Base-by-base conservation (phyloP, 768 basidiomycete genomes). In the Trichaptum fuscoviolaceum region DNA sequence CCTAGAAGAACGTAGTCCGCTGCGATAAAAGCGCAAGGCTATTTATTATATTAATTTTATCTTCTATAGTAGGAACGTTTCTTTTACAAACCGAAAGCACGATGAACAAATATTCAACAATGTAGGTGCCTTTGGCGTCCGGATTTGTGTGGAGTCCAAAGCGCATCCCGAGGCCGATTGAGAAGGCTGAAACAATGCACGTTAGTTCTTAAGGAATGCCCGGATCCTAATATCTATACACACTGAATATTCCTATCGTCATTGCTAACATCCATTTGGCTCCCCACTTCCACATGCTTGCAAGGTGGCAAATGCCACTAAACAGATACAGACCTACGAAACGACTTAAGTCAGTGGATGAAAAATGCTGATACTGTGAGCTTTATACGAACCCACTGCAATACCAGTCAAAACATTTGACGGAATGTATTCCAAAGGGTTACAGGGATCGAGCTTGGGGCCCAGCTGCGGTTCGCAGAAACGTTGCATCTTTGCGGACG, bases 11-110 rank as follows among this genome's bases (percentile, higher is more conserved):
- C 76, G 70, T 92, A 91, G 70, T 87, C 82, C 17, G 86, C 82
- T 5, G 87, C 87, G 68, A 89, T 87, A 76, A 91, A 91, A 27
- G 87, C 89, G 72, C 91, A 92, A 5, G 90, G 89, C 86, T 87
- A 63, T 12, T 30, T 61, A 64, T 25, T 34, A 61, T 27, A 30
- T 69, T 34, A 15, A 57, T 27, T 20, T n/a, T 57, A 58, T 20
- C 58, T 26, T 7, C 25, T 52, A 62, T 30, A 35, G n/a, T 17
- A 24, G 23, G 9, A 35, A 60, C 63, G 10, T n/a, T 20, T 68
- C 42, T 24, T 34, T 24, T 23, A 73, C 81, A 64, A 65, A 84
- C 87, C 5, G 86, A 84, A 60, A 89, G 79, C 8, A 85, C 86
- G 67, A 88, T 82, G 71, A 88, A 82, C 9, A 88, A 73, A 67